These are phyloP conservation scores for Pulveroboletus sp. DNA, from an alignment of 768 basidiomycete species.

Conservation along the genomic window DNA sequence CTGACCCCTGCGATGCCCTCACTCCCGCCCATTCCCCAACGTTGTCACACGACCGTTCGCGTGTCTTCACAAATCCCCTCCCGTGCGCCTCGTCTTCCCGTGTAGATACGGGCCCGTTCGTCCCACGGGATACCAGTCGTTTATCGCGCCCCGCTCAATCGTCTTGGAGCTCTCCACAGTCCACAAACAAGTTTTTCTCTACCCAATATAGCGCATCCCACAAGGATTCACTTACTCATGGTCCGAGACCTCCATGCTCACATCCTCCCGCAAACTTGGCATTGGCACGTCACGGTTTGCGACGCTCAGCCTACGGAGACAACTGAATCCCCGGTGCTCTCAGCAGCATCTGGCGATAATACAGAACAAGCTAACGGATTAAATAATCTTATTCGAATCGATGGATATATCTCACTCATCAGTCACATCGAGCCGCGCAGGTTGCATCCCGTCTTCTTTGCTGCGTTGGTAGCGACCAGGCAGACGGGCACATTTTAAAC, in stretches of 20 bases:
- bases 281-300: slow-evolving; percentile 11
- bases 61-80: slow-evolving; percentile 1
- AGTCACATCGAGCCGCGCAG: slow-evolving; percentile 12
- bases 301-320: slow-evolving; percentile 8
- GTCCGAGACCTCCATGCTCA: slow-evolving; percentile 5
- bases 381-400: slow-evolving; percentile 13
- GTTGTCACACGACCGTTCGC: not conserved
- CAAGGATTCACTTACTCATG: slow-evolving; percentile 8
- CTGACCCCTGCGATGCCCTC: slow-evolving; percentile 8
- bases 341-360: not conserved
- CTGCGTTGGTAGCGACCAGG: slow-evolving; percentile 9
- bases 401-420: slow-evolving; percentile 15
- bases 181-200: slow-evolving; percentile 24
- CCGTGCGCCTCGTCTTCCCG: slow-evolving; percentile 35
- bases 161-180: slow-evolving; percentile 22
- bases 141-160: slow-evolving; percentile 22
- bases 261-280: slow-evolving; percentile 8
- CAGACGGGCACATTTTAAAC: slow-evolving; percentile 3
- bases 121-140: slow-evolving; percentile 39
- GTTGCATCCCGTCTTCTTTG: slow-evolving; percentile 4
- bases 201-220: slow-evolving; percentile 2
- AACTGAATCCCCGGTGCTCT: slow-evolving; percentile 1
- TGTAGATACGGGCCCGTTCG: slow-evolving; percentile 33
- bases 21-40: slow-evolving; percentile 9
- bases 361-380: slow-evolving; percentile 10